These are phyloP conservation scores for Apiospora koreana DNA, from an alignment of 2,329 filamentous ascomycete genomes.

Conservation along the genomic window DNA sequence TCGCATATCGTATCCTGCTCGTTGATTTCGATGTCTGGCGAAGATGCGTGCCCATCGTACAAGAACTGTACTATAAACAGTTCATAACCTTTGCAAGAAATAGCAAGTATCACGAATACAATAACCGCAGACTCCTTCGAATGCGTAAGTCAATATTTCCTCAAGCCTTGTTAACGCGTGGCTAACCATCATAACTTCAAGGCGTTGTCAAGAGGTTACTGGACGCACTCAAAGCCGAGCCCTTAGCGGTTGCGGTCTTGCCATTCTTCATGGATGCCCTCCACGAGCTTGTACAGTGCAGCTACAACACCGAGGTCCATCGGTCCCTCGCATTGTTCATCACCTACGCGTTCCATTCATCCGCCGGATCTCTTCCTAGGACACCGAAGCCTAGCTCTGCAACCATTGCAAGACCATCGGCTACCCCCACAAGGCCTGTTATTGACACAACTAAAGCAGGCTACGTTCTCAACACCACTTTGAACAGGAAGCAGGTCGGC, in stretches of 20 bases:
- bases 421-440: conserved; percentile 29
- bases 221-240: conserved; percentile 86
- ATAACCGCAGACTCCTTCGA: conserved; percentile 78
- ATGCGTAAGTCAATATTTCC: conserved; percentile 72
- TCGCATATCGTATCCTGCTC: conserved; percentile 88
- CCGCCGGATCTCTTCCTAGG: conserved; percentile 48
- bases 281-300: conserved; percentile 75
- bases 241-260: conserved; percentile 70
- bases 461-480: conserved; percentile 37
- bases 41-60: conserved; percentile 71
- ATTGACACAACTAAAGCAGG: conserved; percentile 34
- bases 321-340: conserved; percentile 88
- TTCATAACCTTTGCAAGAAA: conserved; percentile 86
- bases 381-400: conserved; percentile 48
- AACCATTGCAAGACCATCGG: conserved; percentile 24
- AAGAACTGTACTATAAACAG: conserved; percentile 90
- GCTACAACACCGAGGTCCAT: conserved; percentile 81
- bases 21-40: conserved; percentile 95
- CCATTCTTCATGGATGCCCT: conserved; percentile 79
- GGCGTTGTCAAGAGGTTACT: conserved; percentile 88
- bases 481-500: conserved; percentile 72
- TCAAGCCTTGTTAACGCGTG: not conserved
- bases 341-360: conserved; percentile 81
- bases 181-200: conserved; percentile 34
- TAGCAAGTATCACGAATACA: conserved; percentile 92